Conservation (phyloP, 129 eudicot species). For the Cynara cardunculus region DNA sequence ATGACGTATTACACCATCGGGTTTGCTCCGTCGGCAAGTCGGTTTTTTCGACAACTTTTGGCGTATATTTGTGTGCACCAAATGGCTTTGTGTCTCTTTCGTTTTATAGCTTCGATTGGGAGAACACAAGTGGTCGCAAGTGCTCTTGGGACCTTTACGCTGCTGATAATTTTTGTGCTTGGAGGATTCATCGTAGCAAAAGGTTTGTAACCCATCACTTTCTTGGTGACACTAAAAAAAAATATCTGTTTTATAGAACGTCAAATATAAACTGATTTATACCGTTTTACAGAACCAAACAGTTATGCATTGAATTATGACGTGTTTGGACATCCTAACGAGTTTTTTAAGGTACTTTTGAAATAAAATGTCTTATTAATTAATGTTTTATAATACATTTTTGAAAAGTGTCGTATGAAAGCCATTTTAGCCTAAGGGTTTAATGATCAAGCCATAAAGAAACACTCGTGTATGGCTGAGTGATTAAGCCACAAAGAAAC, state of each 20-base stretch:
- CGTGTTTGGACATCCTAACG: background rate
- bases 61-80: conserved; percentile 61
- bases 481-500: too few relatives aligned
- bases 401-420: too few relatives aligned
- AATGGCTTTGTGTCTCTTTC: conserved; percentile 78
- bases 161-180: conserved; percentile 62
- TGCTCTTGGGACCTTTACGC: conserved; percentile 52
- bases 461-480: too few relatives aligned
- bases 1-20: conserved; percentile 76
- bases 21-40: conserved; percentile 60
- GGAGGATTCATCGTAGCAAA: conserved; percentile 80
- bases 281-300: background rate
- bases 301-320: background rate
- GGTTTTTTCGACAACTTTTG: conserved; percentile 72
- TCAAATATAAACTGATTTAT: background rate
- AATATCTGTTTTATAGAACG: background rate
- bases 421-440: too few relatives aligned
- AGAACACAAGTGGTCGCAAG: conserved; percentile 59
- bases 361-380: background rate
- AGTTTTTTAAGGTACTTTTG: background rate
- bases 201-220: conserved; percentile 34
- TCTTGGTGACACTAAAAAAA: background rate
- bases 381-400: background rate
- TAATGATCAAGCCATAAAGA: too few relatives aligned
- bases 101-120: conserved; percentile 54